Base-by-base conservation (phyloP, 2,329 filamentous ascomycete genomes). In the Pestalotiopsis sp. region DNA sequence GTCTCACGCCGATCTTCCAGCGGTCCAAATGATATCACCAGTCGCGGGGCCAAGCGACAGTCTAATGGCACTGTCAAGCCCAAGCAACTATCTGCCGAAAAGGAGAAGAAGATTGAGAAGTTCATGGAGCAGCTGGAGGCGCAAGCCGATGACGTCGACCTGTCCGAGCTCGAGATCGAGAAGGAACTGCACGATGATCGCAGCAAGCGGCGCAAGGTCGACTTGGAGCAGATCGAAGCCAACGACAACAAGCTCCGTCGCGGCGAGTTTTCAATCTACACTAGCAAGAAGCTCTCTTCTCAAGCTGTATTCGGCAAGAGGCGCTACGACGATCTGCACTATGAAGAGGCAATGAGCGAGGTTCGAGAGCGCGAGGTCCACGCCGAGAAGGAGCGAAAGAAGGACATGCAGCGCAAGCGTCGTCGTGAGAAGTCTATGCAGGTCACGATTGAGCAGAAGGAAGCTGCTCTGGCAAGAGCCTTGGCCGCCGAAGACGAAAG, bases 401-500 rank as follows among this genome's bases (percentile, higher is more conserved):
- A 99, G 83, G 96, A 99, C 77, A 98, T 99, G 94, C 96, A 99
- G 79, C 92, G 96, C 71, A 99, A 98, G 83, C 89, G 96, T 69
- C 91, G 96, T 57, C 92, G 96, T 20, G 95, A 98, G 78, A 98
- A 98, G 83, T 97, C 95, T 4, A 94, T 98, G 85, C 94, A 94
- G 3, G 92, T 97, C 68, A 95, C 94, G 6, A 92, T 97, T 74
- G 95, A 98, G 77, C 91, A 94, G 77, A 96, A 97, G 81, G 92
- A 96, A 71, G 89, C 92, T 3, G 93, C 94, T 3, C 84, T 97
- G 58, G 90, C 91, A 70, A 91, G 91, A 71, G 93, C 94, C 10
- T 88, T 91, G 68, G 88, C 91, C 65, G 92, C 93, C 2, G 88
- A 92, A 71, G 94, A 98, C 75, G 93, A 96, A 70, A 87, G 90